Conservation (phyloP, 495 filamentous ascomycete species). For the Aspergillus sclerotioniger region DNA sequence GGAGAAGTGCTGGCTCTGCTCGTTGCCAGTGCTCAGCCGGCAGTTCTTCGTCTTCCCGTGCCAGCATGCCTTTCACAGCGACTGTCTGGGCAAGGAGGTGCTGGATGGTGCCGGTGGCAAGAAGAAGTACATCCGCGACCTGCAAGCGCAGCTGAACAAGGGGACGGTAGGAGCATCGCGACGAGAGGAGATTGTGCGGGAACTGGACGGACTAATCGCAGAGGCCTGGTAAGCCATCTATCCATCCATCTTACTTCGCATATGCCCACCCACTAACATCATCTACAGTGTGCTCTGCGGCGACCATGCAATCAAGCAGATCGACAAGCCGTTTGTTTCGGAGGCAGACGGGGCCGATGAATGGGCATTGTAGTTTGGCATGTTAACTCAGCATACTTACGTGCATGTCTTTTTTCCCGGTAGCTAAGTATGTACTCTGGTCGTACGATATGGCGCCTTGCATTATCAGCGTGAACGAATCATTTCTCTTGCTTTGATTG, state of each 20-base stretch:
- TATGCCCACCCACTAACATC: conserved; percentile 16
- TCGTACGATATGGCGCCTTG: neutral
- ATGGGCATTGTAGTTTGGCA: conserved; percentile 66
- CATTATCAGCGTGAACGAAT: conserved; percentile 5
- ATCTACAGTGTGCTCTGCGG: conserved; percentile 70
- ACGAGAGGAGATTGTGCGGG: conserved; percentile 80
- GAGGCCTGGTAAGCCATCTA: conserved; percentile 63
- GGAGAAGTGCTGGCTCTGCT: conserved; percentile 87
- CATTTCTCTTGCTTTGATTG: neutral
- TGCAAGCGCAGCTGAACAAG: conserved; percentile 75
- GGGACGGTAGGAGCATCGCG: conserved; percentile 61
- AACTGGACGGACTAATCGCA: conserved; percentile 85
- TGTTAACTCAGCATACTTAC: neutral
- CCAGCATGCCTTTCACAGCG: conserved; percentile 95
- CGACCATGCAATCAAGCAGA: conserved; percentile 87
- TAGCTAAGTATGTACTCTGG: neutral
- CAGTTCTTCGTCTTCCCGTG: conserved; percentile 99
- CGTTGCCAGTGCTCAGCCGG: conserved; percentile 76
- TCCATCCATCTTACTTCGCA: neutral
- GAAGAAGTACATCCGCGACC: conserved; percentile 75
- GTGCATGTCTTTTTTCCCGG: neutral
- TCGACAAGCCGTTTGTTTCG: conserved; percentile 86
- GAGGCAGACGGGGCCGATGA: conserved; percentile 69
- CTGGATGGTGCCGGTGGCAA: conserved; percentile 71
- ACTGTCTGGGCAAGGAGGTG: conserved; percentile 83